These are phyloP conservation scores for Bondarzewia mesenterica DNA, from an alignment of 1,284 basidiomycete species.

Conservation along the genomic window DNA sequence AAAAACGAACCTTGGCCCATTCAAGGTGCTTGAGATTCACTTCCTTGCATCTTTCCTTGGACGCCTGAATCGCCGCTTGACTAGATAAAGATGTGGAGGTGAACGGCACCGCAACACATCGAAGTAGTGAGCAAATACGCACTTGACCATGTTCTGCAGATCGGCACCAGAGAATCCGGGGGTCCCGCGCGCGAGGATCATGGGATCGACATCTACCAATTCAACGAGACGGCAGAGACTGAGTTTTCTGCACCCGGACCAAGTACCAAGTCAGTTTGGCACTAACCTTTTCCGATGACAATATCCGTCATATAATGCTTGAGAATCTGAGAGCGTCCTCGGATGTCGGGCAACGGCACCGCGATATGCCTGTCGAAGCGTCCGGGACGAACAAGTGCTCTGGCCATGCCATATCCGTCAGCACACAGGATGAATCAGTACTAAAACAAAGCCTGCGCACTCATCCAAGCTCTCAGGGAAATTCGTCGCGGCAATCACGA, in stretches of 20 bases:
- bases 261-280: neutral
- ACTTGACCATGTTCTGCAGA: constrained; percentile 91
- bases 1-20: constrained; percentile 76
- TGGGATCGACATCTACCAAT: constrained; percentile 78
- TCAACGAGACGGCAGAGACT: neutral
- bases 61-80: constrained; percentile 88
- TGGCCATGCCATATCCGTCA: constrained; percentile 25
- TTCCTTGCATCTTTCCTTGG: constrained; percentile 67
- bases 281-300: constrained; percentile 49
- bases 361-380: constrained; percentile 88
- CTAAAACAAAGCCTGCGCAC: no score
- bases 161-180: constrained; percentile 91
- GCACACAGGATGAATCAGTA: constrained; percentile 6
- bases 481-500: constrained; percentile 93
- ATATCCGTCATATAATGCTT: constrained; percentile 85
- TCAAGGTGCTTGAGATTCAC: constrained; percentile 84
- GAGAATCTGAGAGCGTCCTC: constrained; percentile 83
- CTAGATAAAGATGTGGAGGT: constrained; percentile 25
- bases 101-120: neutral
- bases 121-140: constrained; percentile 24
- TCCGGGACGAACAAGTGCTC: constrained; percentile 87
- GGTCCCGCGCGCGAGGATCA: constrained; percentile 83
- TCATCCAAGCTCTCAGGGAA: constrained; percentile 88
- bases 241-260: neutral
- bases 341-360: constrained; percentile 85